Conservation (phyloP, 164 flowering plant genomes). For the Liriodendron chinense region DNA sequence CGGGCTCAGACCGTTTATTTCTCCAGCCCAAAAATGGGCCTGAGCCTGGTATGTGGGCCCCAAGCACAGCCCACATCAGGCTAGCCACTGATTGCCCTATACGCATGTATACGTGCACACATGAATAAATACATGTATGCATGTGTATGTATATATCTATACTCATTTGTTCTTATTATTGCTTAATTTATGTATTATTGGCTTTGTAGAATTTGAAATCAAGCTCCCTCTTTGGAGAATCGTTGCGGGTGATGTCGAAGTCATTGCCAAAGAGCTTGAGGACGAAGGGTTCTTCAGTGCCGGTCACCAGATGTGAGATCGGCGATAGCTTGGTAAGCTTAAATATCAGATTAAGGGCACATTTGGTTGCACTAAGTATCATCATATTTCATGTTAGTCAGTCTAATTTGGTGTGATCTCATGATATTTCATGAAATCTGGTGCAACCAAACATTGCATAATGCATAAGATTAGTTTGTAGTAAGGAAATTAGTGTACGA, state of each 20-base stretch:
- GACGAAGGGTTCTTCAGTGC: constrained; percentile 36
- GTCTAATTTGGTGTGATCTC: neutral
- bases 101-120: no score
- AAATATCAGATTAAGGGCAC: constrained; percentile 1
- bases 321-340: constrained; percentile 83
- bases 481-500: neutral
- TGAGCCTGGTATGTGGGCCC: no score
- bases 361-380: no score
- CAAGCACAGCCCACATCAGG: no score
- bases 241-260: constrained; percentile 46
- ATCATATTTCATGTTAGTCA: neutral
- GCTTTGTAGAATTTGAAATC: constrained; percentile 60
- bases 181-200: neutral
- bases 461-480: neutral
- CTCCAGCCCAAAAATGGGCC: no score
- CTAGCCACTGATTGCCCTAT: no score
- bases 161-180: no score
- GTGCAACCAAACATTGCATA: neutral
- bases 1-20: no score
- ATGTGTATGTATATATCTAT: no score
- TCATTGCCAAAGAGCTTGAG: constrained; percentile 47
- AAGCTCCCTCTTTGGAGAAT: constrained; percentile 74
- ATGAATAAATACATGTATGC: no score
- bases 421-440: neutral
- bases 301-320: constrained; percentile 64